These are phyloP conservation scores for Lippia alba DNA, from an alignment of 305 asterid genomes.

Conservation along the genomic window DNA sequence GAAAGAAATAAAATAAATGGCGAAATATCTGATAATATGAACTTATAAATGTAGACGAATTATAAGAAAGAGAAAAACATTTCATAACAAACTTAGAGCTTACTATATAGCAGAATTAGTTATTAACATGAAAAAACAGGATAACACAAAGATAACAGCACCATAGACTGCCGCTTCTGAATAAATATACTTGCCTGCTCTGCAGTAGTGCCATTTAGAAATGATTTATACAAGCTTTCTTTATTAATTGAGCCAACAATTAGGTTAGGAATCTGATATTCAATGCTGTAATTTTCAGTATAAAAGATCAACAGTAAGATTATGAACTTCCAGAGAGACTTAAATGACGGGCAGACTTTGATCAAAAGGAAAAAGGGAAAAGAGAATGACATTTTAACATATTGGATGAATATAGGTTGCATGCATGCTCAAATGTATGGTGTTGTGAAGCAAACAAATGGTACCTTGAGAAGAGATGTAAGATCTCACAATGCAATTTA, in stretches of 20 bases:
- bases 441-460: slow-evolving; percentile 19
- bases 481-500: slow-evolving; percentile 86
- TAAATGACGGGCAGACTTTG: not conserved
- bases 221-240: slow-evolving; percentile 92
- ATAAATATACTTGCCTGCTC: slow-evolving; percentile 70
- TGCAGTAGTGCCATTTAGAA: slow-evolving; percentile 80
- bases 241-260: slow-evolving; percentile 86
- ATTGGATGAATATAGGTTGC: not conserved
- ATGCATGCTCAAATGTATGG: slow-evolving; percentile 4
- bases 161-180: slow-evolving; percentile 9
- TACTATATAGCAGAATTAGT: not conserved
- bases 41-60: not conserved
- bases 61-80: too few relatives aligned
- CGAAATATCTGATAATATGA: not conserved
- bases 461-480: slow-evolving; percentile 93
- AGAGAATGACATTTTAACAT: not conserved
- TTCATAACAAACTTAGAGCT: too few relatives aligned
- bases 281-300: slow-evolving; percentile 83
- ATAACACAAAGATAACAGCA: slow-evolving; percentile 8
- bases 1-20: too few relatives aligned
- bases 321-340: slow-evolving; percentile 1
- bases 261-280: slow-evolving; percentile 97
- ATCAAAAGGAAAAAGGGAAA: slow-evolving; percentile 2
- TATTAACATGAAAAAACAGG: not conserved
- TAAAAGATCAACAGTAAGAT: slow-evolving; percentile 40